These are phyloP conservation scores for Thecaphora frezii DNA, from an alignment of 1,284 basidiomycete genomes.

Conservation along the genomic window DNA sequence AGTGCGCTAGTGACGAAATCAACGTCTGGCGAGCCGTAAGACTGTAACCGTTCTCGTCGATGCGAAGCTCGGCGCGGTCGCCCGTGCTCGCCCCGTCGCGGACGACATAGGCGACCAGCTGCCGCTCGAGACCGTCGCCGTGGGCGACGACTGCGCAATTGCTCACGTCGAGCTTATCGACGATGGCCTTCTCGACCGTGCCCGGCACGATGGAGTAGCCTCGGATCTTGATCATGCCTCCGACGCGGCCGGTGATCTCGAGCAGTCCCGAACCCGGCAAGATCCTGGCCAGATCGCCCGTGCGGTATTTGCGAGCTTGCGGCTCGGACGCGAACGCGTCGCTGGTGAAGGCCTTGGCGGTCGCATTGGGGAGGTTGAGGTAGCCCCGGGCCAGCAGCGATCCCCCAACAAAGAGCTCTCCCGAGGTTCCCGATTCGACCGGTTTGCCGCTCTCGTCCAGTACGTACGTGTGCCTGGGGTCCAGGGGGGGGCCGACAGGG, in stretches of 20 bases:
- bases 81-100: constrained; percentile 35
- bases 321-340: constrained; percentile 24
- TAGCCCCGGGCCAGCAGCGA: constrained; percentile 53
- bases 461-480: constrained; percentile 48
- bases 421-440: constrained; percentile 40
- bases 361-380: constrained; percentile 53
- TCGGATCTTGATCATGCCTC: constrained; percentile 58
- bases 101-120: constrained; percentile 55
- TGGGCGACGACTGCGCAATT: constrained; percentile 51
- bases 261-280: constrained; percentile 39
- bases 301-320: constrained; percentile 50
- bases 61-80: constrained; percentile 26
- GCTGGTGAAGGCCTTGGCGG: constrained; percentile 48
- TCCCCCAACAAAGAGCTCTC: constrained; percentile 57
- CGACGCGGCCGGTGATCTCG: constrained; percentile 56
- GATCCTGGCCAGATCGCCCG: constrained; percentile 54
- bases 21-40: constrained; percentile 45
- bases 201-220: constrained; percentile 55
- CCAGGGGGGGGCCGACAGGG: constrained; percentile 53
- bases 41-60: constrained; percentile 53
- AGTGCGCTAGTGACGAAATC: constrained; percentile 45
- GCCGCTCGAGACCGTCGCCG: constrained; percentile 55
- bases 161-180: constrained; percentile 49
- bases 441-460: constrained; percentile 45
- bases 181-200: constrained; percentile 53